Base-by-base conservation (phyloP, 768 basidiomycete species). In the Collybia sordida region DNA sequence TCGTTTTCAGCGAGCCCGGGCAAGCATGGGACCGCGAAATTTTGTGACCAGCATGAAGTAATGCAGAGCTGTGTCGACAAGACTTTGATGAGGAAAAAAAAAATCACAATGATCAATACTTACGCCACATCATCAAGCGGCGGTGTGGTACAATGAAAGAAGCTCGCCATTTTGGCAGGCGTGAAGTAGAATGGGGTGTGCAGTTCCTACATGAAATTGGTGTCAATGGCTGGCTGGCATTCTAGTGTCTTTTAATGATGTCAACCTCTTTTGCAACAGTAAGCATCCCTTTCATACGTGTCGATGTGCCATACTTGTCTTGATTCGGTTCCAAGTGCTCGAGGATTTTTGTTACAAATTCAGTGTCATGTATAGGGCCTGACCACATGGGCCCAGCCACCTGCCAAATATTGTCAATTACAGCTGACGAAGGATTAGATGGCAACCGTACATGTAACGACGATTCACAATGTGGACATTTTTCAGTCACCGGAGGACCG, bases 361-460 rank as follows among this genome's bases (percentile, higher is more conserved):
- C 74, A 1, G 71, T 57, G 62, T 93, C 80, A 60, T 99, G 97
- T 19, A 99, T 68, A 1, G 87, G 82, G 1, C 88, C 94, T 4
- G 88, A 85, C 97, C 97, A 98, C 90, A 99, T 95, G 0, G 97
- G 97, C 1, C 97, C 97, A 17, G 89, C 92, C 28, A 94, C 63
- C 93, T 96, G 53, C 38, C 36, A 42, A 36, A 41, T 18, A 21
- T 12, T 37, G 15, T 49, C 44, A 46, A 39, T 36, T 35, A 12
- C 23, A 12, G 21, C 18, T 23, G 18, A 15, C 23, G n/a, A 27
- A 23, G 6, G 18, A n/a, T 12, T 37, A n/a, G 36, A 28, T 36
- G 36, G 28, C 28, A n/a, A 25, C 25, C 81, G 45, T 61, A 94
- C 91, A 67, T 95, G 90, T 55, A 93, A 68, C 14, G 71, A 68